These are phyloP conservation scores for Alternaria brassicicola DNA, from an alignment of 2,329 filamentous ascomycete genomes.

Conservation along the genomic window DNA sequence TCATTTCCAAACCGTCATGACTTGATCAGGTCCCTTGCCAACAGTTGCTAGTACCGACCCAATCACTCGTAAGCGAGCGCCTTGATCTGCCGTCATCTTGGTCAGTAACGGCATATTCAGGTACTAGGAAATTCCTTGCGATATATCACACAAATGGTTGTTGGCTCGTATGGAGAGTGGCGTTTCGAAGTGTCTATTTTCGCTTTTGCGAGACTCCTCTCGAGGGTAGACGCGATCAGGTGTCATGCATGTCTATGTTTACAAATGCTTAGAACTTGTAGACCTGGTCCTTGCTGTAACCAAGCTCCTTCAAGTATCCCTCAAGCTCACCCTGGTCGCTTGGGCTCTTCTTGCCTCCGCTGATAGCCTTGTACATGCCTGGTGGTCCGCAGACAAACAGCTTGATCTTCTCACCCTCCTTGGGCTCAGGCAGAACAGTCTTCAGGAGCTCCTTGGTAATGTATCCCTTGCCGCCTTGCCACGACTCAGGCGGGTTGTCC, in stretches of 20 bases:
- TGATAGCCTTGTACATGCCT: conserved; percentile 90
- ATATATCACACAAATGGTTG: background rate
- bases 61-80: background rate
- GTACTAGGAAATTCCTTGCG: background rate
- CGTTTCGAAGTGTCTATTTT: background rate
- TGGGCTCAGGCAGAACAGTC: conserved; percentile 91
- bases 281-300: conserved; percentile 86
- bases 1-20: background rate
- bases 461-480: conserved; percentile 77
- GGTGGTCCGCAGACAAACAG: conserved; percentile 95
- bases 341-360: conserved; percentile 88
- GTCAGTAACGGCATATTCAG: background rate
- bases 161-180: background rate
- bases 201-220: conserved; percentile 5
- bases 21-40: background rate
- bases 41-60: background rate
- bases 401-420: conserved; percentile 85
- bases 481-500: conserved; percentile 80
- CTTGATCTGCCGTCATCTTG: background rate
- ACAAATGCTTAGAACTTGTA: conserved; percentile 67
- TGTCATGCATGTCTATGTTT: conserved; percentile 30
- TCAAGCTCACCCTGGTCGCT: conserved; percentile 89
- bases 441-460: conserved; percentile 92
- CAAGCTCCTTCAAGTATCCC: conserved; percentile 82
- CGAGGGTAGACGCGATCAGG: conserved; percentile 11